phyloP scores from a whole-genome alignment of 2,329 filamentous ascomycete species.

The Beauveria sp. region DNA sequence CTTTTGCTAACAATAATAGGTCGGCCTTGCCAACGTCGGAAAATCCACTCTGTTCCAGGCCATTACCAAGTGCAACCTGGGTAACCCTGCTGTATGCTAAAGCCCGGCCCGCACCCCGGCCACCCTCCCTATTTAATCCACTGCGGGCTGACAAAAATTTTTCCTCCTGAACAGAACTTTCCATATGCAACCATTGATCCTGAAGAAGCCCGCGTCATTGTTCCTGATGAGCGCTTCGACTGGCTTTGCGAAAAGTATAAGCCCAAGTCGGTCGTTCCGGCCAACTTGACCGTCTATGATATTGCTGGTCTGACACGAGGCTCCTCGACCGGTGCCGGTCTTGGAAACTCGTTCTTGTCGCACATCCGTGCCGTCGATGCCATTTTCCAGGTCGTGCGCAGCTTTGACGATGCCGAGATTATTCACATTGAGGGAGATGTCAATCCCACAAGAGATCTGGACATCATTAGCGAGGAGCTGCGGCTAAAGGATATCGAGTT shows the following conservation, averaged over 20 bases:
- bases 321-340: conserved; percentile 92
- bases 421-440: conserved; percentile 99
- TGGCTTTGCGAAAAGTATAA: conserved; percentile 96
- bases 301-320: conserved; percentile 95
- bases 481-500: conserved; percentile 99
- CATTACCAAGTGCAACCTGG: conserved; percentile 94
- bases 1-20: conserved; percentile 41
- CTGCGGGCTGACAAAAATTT: conserved; percentile 27
- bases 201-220: conserved; percentile 94
- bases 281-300: conserved; percentile 96
- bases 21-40: conserved; percentile 97
- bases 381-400: conserved; percentile 94
- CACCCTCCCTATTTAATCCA: conserved; percentile 8
- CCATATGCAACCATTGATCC: conserved; percentile 98
- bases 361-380: conserved; percentile 98
- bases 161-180: conserved; percentile 62
- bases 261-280: conserved; percentile 93
- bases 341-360: conserved; percentile 96
- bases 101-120: not conserved
- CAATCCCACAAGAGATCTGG: conserved; percentile 85
- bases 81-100: conserved; percentile 81
- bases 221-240: conserved; percentile 92
- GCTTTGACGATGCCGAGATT: conserved; percentile 98
- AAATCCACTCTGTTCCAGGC: conserved; percentile 99
- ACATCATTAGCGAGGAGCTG: conserved; percentile 95